phyloP scores from a whole-genome alignment of 169 alveolate species.

The Plasmodium billcollinsi region DNA sequence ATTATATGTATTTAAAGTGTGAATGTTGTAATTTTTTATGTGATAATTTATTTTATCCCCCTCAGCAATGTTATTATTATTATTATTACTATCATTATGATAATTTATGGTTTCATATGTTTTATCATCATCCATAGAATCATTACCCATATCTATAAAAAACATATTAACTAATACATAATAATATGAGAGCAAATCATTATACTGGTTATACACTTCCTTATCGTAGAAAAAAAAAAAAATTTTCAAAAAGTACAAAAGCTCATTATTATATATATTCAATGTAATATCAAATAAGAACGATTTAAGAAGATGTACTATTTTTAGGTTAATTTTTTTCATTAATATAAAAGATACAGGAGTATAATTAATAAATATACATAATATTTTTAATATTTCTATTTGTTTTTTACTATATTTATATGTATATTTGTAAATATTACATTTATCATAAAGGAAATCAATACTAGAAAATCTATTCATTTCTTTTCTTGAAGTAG shows the following conservation, averaged over 20 bases:
- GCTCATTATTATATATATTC: constrained; percentile 33
- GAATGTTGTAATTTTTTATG: background rate
- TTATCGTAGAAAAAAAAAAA: constrained; percentile 59
- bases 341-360: constrained; percentile 61
- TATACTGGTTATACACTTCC: constrained; percentile 47
- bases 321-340: constrained; percentile 31
- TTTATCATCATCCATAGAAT: no score
- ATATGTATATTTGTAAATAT: constrained; percentile 15
- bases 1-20: background rate
- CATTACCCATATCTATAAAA: constrained; percentile 8
- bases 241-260: constrained; percentile 51
- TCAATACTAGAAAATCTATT: constrained; percentile 38
- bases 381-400: constrained; percentile 51
- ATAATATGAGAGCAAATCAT: constrained; percentile 15
- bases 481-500: no score
- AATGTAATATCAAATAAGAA: constrained; percentile 43
- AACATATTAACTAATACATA: constrained; percentile 27
- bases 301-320: constrained; percentile 15
- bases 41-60: background rate
- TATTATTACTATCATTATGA: background rate
- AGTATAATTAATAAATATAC: constrained; percentile 64
- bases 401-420: constrained; percentile 51
- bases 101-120: background rate
- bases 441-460: background rate
- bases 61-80: background rate